Conservation (phyloP, 2,329 filamentous ascomycete genomes). For the Fusarium sp. region DNA sequence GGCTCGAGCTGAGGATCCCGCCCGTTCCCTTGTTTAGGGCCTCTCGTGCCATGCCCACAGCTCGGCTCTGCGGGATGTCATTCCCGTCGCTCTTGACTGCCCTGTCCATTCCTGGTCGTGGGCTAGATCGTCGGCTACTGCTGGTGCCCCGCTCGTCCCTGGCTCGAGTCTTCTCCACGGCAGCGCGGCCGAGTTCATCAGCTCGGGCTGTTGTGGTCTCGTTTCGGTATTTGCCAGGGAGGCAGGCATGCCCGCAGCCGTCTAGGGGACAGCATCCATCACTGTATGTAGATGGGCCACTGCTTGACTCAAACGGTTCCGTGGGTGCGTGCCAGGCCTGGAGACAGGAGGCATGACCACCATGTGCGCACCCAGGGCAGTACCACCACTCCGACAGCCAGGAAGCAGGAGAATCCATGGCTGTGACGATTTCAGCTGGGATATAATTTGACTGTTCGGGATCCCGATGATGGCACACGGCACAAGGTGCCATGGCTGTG, state of each 20-base stretch:
- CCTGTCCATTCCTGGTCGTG: conserved; percentile 39
- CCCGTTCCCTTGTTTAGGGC: conserved; percentile 54
- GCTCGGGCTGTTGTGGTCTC: conserved; percentile 58
- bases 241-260: conserved; percentile 73
- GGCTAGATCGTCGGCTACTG: conserved; percentile 47
- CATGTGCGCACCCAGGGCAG: conserved; percentile 72
- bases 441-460: conserved; percentile 56
- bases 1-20: conserved; percentile 63
- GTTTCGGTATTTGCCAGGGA: conserved; percentile 67
- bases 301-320: conserved; percentile 23
- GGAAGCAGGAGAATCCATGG: conserved; percentile 39
- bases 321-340: conserved; percentile 67
- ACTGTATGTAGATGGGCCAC: conserved; percentile 51
- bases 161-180: conserved; percentile 54
- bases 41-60: conserved; percentile 71
- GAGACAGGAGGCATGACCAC: conserved; percentile 71
- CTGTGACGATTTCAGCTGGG: conserved; percentile 46
- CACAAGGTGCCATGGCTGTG: conserved; percentile 66
- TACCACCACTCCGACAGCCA: conserved; percentile 69
- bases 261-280: conserved; percentile 74
- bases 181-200: conserved; percentile 65
- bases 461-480: conserved; percentile 69
- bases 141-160: conserved; percentile 43
- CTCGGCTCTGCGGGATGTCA: conserved; percentile 69
- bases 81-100: conserved; percentile 59